These are phyloP conservation scores for Fusarium verticillioides DNA, from an alignment of 2,329 filamentous ascomycete genomes.

Conservation along the genomic window DNA sequence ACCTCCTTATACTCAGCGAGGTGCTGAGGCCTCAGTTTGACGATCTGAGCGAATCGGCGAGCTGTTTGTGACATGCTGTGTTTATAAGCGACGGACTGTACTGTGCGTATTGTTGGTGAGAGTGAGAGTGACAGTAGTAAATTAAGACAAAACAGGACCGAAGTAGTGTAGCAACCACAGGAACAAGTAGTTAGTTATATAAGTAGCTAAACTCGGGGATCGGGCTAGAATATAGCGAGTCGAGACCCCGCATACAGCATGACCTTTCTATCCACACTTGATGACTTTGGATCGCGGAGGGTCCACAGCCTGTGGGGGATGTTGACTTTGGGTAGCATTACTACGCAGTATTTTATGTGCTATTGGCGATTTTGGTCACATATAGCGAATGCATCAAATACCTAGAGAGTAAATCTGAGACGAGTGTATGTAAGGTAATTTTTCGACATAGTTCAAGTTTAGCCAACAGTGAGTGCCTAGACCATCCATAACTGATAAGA, in stretches of 20 bases:
- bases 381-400: not conserved
- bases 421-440: not conserved
- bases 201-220: constrained; percentile 21
- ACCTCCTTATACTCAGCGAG: constrained; percentile 77
- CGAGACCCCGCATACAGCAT: constrained; percentile 30
- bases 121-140: not conserved
- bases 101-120: not conserved
- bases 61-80: constrained; percentile 51
- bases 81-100: not conserved
- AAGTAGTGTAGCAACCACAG: not conserved
- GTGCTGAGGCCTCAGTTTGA: constrained; percentile 75
- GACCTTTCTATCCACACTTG: not conserved
- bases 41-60: constrained; percentile 75
- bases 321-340: not conserved
- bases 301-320: constrained; percentile 26
- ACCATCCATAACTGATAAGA: constrained; percentile 6
- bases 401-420: not conserved
- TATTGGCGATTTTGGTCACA: not conserved
- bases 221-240: constrained; percentile 37
- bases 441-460: not conserved
- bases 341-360: not conserved
- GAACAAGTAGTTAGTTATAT: constrained; percentile 7
- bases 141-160: not conserved
- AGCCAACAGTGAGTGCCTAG: constrained; percentile 15
- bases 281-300: constrained; percentile 12